Evolutionary conservation across 148 eudicot species (phyloP), one percentile per base, ranked within the genome.

Genomic region (Rhododendron ferrugineum): DNA sequence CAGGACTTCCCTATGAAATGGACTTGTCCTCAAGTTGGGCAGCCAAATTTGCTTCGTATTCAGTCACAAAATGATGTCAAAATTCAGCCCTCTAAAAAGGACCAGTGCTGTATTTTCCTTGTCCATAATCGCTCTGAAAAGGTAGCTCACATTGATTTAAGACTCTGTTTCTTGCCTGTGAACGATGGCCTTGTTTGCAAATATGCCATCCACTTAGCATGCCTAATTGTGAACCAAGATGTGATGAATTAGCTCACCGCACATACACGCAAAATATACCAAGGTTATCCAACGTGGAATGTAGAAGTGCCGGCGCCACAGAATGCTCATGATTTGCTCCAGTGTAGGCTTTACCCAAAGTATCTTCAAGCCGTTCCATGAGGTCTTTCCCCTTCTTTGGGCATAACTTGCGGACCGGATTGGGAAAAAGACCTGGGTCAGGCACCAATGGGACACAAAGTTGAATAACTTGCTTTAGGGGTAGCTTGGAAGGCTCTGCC

Each of bases 361-460:
- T 82, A 3, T 78, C 75, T 11, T 47, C 66, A 14, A 85, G 75
- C 60, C 78, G 56, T 8, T 54, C 73, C 32, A 78, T 49, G 11
- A 85, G 26, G 32, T 85, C 75, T 22, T 52, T 66, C 9, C 18
- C n/a, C 32, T 85, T 76, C 26, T 6, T 44, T 32, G 76, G 22
- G 50, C 79, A 46, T 68, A 81, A 28, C 82, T 42, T 37, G 36
- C 49, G 0, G 18, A 52, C 34, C 7, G 64, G 72, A 78, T 56
- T 58, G 13, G 68, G 50, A 7, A 83, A 44, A 52, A 80, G 49
- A 2, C 11, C 23, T 4, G 23, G 20, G 3, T 64, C 79, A 0
- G 87, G 83, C 42, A 42, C 14, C 28, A 52, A 36, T 75, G 56
- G 47, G 78, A 74, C 32, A 34, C 80, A 22, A 76, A 78, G 82